Base-by-base conservation (phyloP, 345 rosid species). In the Salix arbutifolia region DNA sequence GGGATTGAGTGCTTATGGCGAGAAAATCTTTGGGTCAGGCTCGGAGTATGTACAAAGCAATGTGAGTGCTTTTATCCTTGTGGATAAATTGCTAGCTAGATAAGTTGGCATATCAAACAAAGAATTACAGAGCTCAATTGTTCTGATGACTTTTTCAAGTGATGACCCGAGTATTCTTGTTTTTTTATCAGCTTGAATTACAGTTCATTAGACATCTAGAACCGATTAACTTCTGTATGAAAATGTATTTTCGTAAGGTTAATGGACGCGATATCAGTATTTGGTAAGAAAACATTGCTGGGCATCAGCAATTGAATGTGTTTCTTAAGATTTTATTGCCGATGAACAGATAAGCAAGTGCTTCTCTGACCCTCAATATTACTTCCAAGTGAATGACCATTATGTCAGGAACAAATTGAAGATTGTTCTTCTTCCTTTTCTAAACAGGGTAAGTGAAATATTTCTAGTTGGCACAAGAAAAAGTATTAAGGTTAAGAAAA, bases 1-100 rank as follows among this genome's bases (percentile, higher is more conserved):
- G 38, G 90, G 90, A 48, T 81, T 85, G 69, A 88, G 93, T 8
- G 89, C 89, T 0, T 84, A 88, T 18, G 89, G 91, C 7, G 90
- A 79, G 83, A 83, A 72, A 48, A 81, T 88, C 70, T 66, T 86
- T 13, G 93, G 90, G 1, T 89, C 93, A 1, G 83, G 89, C 71
- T 86, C 91, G 53, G 87, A 82, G 76, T 89, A 86, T 67, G 91
- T 89, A 23, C 89, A 88, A 83, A 88, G 90, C 84, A 89, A 89
- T 78, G 91, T 88, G 83, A 74, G 92, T 74, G 9, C 6, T 35
- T 67, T 44, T 44, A 44, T 44, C 50, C 50, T 11, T 44, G 50
- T 44, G 17, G 5, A 44, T 44, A 44, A 3, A 44, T 44, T 44
- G 50, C 50, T 44, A 44, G 50, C 50, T 44, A 3, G 50, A 44